A percentile compares a stretch with the other conserved stretches of the same genome.
These are phyloP conservation scores for Pyrrhoderma lamaoense DNA, from an alignment of 1,284 basidiomycete species.

Conservation along the genomic window DNA sequence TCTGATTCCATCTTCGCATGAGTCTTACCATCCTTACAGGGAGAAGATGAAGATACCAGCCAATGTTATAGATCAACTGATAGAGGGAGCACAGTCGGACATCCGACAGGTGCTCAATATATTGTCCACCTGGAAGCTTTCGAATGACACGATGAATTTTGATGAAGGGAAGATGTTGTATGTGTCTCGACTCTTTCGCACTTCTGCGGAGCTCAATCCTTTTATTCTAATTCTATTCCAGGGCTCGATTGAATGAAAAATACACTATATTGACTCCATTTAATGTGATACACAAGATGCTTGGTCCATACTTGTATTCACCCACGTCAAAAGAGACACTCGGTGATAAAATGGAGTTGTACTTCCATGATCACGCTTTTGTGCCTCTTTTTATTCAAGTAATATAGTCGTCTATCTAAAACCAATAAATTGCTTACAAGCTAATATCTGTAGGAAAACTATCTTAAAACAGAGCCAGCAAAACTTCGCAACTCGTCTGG, in stretches of 20 bases:
- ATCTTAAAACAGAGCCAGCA: conserved; percentile 76
- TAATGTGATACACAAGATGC: conserved; percentile 77
- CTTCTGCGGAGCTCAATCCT: not conserved
- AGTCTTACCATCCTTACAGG: conserved; percentile 32
- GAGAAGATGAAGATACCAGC: conserved; percentile 89
- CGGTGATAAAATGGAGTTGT: conserved; percentile 90
- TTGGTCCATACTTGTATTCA: conserved; percentile 87
- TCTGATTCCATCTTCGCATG: conserved; percentile 4
- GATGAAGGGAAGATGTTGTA: conserved; percentile 88
- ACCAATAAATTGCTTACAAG: conserved; percentile 6
- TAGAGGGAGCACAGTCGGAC: conserved; percentile 85
- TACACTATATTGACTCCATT: conserved; percentile 88
- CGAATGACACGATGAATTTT: conserved; percentile 72
- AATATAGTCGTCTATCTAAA: conserved; percentile 6
- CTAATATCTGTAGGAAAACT: conserved; percentile 68
- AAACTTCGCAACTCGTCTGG: conserved; percentile 52
- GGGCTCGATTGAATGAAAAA: conserved; percentile 87
- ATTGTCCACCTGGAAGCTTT: conserved; percentile 93
- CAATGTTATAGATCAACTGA: conserved; percentile 89
- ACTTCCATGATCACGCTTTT: conserved; percentile 94
- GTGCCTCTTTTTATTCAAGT: conserved; percentile 94
- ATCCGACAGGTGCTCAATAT: conserved; percentile 97
- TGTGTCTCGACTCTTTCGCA: conserved; percentile 26
- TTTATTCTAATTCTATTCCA: conserved; percentile 28
- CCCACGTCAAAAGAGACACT: conserved; percentile 75